Conservation (phyloP, 257 asterid genomes). For the Gynochthodes officinalis region DNA sequence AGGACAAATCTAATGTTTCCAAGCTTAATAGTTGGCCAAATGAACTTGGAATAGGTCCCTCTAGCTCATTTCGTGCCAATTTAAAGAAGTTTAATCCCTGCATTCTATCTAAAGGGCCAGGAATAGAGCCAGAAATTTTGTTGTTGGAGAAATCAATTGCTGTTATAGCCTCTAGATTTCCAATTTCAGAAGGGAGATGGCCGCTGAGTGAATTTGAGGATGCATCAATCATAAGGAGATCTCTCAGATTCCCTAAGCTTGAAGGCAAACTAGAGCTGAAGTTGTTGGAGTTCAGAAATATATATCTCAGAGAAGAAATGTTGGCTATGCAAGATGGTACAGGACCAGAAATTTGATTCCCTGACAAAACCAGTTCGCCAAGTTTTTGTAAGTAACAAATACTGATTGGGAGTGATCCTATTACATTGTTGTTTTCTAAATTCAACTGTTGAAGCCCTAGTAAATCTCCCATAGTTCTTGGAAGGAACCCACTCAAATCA, state of each 20-base stretch:
- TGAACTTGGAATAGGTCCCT: constrained; percentile 17
- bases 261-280: constrained; percentile 7
- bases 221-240: not conserved
- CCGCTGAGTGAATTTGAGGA: constrained; percentile 12
- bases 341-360: constrained; percentile 14
- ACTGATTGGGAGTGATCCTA: not conserved
- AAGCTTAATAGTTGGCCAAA: not conserved
- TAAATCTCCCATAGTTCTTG: not conserved
- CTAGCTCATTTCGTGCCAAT: constrained; percentile 2
- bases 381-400: constrained; percentile 8
- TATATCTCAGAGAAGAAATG: not conserved
- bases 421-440: not conserved
- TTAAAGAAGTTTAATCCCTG: not conserved
- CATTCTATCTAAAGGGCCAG: not conserved
- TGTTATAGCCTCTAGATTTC: not conserved
- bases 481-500: not conserved
- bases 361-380: not conserved
- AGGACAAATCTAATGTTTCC: constrained; percentile 3
- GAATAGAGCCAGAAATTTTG: not conserved
- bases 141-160: constrained; percentile 5
- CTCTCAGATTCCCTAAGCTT: constrained; percentile 3
- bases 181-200: not conserved
- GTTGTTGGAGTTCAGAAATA: not conserved
- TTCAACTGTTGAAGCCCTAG: not conserved
- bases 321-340: constrained; percentile 23